A percentile compares a stretch with the other conserved stretches of the same genome.
Conservation (phyloP, 345 rosid species). For the Triadica sebifera region DNA sequence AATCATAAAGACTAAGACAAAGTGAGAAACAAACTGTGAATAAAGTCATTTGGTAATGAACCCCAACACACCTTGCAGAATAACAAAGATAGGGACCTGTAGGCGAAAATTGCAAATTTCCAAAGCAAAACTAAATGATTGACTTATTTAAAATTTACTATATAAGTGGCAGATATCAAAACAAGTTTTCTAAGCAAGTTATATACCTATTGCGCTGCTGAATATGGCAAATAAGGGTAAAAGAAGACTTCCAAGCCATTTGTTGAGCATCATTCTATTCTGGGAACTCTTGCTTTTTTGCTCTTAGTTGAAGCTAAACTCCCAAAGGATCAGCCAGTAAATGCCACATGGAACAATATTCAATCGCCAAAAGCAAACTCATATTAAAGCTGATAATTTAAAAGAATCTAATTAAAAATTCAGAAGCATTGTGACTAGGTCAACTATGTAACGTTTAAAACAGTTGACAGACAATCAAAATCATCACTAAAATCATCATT, state of each 20-base stretch:
- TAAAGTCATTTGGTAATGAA: not conserved
- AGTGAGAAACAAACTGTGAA: too few species aligned
- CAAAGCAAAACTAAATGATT: too few species aligned
- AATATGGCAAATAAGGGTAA: slow-evolving; percentile 45
- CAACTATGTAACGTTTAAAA: not conserved
- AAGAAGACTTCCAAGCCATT: slow-evolving; percentile 42
- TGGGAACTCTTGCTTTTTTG: slow-evolving; percentile 9
- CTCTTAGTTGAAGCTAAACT: slow-evolving; percentile 22
- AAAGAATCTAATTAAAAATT: too few species aligned
- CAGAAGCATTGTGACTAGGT: too few species aligned
- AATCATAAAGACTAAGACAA: too few species aligned
- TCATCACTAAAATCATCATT: too few species aligned
- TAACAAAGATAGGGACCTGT: too few species aligned
- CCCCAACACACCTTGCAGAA: not conserved
- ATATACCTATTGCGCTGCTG: slow-evolving; percentile 46
- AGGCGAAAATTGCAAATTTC: too few species aligned
- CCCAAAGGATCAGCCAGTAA: slow-evolving; percentile 22
- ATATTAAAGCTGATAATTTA: not conserved
- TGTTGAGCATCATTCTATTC: slow-evolving; percentile 48
- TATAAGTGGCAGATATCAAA: not conserved
- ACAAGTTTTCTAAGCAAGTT: slow-evolving; percentile 12
- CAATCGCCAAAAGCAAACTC: slow-evolving; percentile 7
- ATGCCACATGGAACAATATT: slow-evolving; percentile 6
- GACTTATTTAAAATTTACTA: not conserved
- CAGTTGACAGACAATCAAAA: not conserved